Evolutionary conservation across 495 filamentous ascomycete species (phyloP).

Genomic region (Aspergillus haitiensis): DNA sequence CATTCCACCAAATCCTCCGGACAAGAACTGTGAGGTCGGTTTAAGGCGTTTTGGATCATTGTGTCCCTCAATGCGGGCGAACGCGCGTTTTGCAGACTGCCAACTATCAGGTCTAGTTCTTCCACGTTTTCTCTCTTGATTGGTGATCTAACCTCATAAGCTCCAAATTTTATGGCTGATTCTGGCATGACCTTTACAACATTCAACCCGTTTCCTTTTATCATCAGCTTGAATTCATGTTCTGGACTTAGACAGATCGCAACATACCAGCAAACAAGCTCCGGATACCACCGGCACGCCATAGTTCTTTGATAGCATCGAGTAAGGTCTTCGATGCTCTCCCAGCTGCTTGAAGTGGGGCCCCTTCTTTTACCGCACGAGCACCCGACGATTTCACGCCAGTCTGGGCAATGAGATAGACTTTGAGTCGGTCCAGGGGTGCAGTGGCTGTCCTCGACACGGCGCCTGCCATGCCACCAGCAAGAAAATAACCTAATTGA

Average conservation of each 20-base stretch:
- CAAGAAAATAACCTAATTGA: slow-evolving; percentile 92
- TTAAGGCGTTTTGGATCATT: slow-evolving; percentile 74
- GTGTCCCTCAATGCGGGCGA: slow-evolving; percentile 87
- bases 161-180: slow-evolving; percentile 95
- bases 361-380: slow-evolving; percentile 69
- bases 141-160: slow-evolving; percentile 66
- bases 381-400: slow-evolving; percentile 58
- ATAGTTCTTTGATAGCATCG: slow-evolving; percentile 71
- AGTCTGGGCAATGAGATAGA: slow-evolving; percentile 94
- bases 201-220: slow-evolving; percentile 90
- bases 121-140: neutral
- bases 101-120: slow-evolving; percentile 20
- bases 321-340: slow-evolving; percentile 66
- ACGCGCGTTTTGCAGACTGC: slow-evolving; percentile 81
- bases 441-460: slow-evolving; percentile 92
- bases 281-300: slow-evolving; percentile 82
- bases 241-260: neutral
- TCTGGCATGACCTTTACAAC: slow-evolving; percentile 98
- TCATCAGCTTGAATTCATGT: slow-evolving; percentile 29
- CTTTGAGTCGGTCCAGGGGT: slow-evolving; percentile 93
- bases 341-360: slow-evolving; percentile 63
- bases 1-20: slow-evolving; percentile 88
- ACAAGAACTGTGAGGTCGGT: slow-evolving; percentile 82
- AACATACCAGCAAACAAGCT: slow-evolving; percentile 90
- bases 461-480: slow-evolving; percentile 88